Evolutionary conservation across 768 basidiomycete genomes (phyloP).

Genomic region (Naganishia kalamii): DNA sequence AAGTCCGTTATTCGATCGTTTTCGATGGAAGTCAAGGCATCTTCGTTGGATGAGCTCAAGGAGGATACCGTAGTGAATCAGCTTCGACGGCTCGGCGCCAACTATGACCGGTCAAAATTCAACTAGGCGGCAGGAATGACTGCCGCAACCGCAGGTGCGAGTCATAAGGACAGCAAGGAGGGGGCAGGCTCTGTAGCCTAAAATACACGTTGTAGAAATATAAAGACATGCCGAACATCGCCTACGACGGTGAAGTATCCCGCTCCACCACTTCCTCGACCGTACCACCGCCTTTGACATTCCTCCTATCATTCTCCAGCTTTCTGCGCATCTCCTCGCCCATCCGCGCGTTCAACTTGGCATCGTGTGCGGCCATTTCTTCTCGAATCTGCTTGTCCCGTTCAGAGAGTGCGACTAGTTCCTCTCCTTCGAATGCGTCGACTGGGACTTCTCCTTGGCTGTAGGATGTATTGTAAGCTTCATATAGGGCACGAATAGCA

Average conservation of each 20-base stretch:
- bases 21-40: constrained; percentile 84
- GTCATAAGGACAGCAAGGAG: no score
- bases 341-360: constrained; percentile 2
- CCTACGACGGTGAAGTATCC: not conserved
- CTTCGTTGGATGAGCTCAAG: constrained; percentile 73
- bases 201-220: not conserved
- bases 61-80: constrained; percentile 41
- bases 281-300: constrained; percentile 11
- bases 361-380: constrained; percentile 13
- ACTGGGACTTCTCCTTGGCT: constrained; percentile 77
- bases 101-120: constrained; percentile 9
- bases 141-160: no score
- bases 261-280: constrained; percentile 17
- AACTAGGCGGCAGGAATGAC: not conserved
- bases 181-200: no score
- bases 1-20: constrained; percentile 16
- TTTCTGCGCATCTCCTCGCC: constrained; percentile 2
- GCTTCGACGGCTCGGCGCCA: constrained; percentile 11
- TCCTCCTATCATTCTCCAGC: constrained; percentile 18
- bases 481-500: not conserved
- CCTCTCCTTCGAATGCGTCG: constrained; percentile 65
- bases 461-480: not conserved
- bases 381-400: not conserved
- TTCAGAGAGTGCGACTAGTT: constrained; percentile 13
- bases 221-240: not conserved